phyloP scores from a whole-genome alignment of 2,329 filamentous ascomycete genomes.

The Aspergillus ochraceus region DNA sequence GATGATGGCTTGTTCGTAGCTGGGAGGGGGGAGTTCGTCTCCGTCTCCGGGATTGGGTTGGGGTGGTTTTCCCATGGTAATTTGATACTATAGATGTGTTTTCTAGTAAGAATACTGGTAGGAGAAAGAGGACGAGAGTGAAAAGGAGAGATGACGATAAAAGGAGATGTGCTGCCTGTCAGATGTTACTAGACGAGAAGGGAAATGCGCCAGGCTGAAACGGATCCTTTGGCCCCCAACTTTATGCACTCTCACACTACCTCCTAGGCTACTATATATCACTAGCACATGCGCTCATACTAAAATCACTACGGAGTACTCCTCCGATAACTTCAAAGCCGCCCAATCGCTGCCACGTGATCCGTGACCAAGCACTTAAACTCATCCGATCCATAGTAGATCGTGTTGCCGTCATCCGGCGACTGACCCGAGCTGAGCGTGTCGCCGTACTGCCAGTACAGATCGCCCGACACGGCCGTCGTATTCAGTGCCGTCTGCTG shows the following conservation, averaged over 20 bases:
- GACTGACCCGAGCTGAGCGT: conserved; percentile 30
- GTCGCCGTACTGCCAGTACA: conserved; percentile 42
- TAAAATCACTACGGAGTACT: too few species aligned
- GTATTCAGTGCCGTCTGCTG: conserved; percentile 35
- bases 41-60: not conserved
- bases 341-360: conserved; percentile 23
- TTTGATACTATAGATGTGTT: not conserved
- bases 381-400: conserved; percentile 33
- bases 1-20: conserved; percentile 1
- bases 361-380: conserved; percentile 35
- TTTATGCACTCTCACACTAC: too few species aligned
- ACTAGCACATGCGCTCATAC: too few species aligned
- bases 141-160: not conserved
- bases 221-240: too few species aligned
- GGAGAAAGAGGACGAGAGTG: not conserved
- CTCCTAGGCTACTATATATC: too few species aligned
- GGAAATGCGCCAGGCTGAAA: too few species aligned
- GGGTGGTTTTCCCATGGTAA: not conserved
- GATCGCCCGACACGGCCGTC: conserved; percentile 36
- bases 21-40: not conserved
- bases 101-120: too few species aligned
- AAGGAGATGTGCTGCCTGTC: not conserved
- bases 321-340: not conserved
- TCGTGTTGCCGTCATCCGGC: conserved; percentile 32
- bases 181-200: not conserved